Percentiles rank a stretch among this genome's conserved stretches.
Evolutionary conservation across 192 early-diverging fungal genomes (phyloP).

Genomic region (Rhizophlyctis rosea): DNA sequence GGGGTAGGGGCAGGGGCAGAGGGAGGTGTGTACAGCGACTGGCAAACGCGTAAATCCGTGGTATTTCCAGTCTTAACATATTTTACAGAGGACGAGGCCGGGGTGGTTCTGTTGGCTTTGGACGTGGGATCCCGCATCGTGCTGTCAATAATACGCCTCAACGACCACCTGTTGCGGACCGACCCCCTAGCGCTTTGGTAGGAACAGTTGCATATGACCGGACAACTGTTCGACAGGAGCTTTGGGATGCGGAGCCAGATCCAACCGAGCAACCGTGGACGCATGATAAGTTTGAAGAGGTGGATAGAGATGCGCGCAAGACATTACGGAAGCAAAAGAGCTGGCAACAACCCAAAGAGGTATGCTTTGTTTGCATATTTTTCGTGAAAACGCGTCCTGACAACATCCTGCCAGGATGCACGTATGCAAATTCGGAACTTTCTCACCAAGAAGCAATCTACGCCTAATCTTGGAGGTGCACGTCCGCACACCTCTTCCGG

Average conservation of each 20-base stretch:
- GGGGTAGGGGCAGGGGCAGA: conserved; percentile 15
- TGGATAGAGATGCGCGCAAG: neutral
- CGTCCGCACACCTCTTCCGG: neutral
- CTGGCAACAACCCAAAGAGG: neutral
- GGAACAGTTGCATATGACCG: neutral
- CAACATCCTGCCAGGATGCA: too few relatives aligned
- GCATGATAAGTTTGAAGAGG: conserved; percentile 32
- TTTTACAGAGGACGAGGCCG: too few relatives aligned
- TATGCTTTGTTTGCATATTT: too few relatives aligned
- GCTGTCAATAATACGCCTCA: too few relatives aligned
- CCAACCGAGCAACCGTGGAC: conserved; percentile 21
- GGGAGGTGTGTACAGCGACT: conserved; percentile 9
- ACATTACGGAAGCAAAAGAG: neutral
- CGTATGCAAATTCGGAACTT: neutral
- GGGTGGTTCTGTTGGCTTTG: too few relatives aligned
- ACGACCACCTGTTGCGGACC: too few relatives aligned
- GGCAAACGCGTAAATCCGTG: neutral
- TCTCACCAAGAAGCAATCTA: conserved; percentile 2
- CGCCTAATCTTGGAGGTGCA: neutral
- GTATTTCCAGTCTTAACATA: too few relatives aligned
- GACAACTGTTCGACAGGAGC: too few relatives aligned
- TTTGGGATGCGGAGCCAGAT: conserved; percentile 10
- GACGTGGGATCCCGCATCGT: too few relatives aligned
- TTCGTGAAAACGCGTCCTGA: too few relatives aligned
- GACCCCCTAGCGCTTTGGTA: too few relatives aligned